Percentiles rank a stretch among this genome's conserved stretches.
These are phyloP conservation scores for Nannochloris sp. DNA, from an alignment of 139 green algal genomes.

Conservation along the genomic window DNA sequence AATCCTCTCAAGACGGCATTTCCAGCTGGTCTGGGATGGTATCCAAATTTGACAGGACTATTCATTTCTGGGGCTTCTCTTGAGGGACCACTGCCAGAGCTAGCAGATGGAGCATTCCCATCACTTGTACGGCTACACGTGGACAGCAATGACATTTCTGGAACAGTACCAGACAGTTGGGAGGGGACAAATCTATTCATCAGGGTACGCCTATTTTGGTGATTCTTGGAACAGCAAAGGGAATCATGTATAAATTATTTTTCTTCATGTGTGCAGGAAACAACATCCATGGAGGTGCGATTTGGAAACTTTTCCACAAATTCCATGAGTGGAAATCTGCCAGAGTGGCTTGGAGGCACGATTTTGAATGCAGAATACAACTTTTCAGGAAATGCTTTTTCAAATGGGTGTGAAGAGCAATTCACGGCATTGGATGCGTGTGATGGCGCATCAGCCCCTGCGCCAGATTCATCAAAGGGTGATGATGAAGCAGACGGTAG, in stretches of 20 bases:
- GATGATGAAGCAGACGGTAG: background rate
- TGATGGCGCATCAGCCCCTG: background rate
- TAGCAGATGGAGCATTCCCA: background rate
- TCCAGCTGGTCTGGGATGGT: conserved; percentile 1
- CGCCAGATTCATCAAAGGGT: background rate
- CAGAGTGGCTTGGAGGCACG: conserved; percentile 4
- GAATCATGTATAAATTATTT: conserved; percentile 5
- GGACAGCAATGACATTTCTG: conserved; percentile 2
- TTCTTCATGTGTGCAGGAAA: background rate
- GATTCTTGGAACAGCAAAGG: background rate
- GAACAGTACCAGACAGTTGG: conserved; percentile 9
- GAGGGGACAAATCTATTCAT: conserved; percentile 3
- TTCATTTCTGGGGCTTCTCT: background rate
- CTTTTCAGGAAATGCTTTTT: conserved; percentile 7
- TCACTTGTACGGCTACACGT: conserved; percentile 1
- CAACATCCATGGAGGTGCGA: background rate
- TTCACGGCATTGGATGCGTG: conserved; percentile 2
- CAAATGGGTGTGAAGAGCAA: conserved; percentile 2
- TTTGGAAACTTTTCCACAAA: conserved; percentile 8
- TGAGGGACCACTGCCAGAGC: conserved; percentile 5
- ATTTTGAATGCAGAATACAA: conserved; percentile 3
- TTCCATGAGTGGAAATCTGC: conserved; percentile 2
- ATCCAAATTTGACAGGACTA: conserved; percentile 1
- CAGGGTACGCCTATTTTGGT: background rate
- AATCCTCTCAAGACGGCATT: conserved; percentile 2